phyloP scores from a whole-genome alignment of 176 grass and related monocot genomes.

The Microstegium vimineum region DNA sequence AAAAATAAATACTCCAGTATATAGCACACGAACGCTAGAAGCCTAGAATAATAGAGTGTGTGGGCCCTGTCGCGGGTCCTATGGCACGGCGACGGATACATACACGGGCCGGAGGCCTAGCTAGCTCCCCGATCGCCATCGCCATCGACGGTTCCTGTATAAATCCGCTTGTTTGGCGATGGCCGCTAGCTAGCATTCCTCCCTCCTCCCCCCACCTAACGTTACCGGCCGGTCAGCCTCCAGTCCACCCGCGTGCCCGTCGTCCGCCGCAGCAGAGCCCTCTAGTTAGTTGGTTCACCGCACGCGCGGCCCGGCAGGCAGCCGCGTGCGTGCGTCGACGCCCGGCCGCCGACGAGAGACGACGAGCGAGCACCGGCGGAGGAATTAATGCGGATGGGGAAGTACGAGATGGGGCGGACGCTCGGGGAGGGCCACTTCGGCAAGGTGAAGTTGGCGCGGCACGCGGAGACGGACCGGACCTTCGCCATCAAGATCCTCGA shows the following conservation, averaged over 20 bases:
- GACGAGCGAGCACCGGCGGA: background rate
- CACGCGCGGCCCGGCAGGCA: background rate
- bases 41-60: background rate
- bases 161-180: background rate
- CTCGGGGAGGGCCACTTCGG: conserved; percentile 88
- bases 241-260: background rate
- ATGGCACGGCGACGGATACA: too few relatives aligned
- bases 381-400: conserved; percentile 62
- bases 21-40: background rate
- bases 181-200: background rate
- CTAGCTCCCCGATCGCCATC: background rate
- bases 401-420: conserved; percentile 82
- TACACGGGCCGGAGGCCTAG: too few relatives aligned
- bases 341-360: background rate
- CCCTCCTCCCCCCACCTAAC: conserved; percentile 12
- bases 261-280: background rate
- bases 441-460: conserved; percentile 69
- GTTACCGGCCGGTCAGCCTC: conserved; percentile 1
- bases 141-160: background rate
- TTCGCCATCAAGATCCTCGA: conserved; percentile 99
- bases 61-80: background rate
- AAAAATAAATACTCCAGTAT: background rate
- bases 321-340: background rate
- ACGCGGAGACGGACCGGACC: conserved; percentile 46
- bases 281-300: background rate